A percentile compares a stretch with the other conserved stretches of the same genome.
These are phyloP conservation scores for Hypoxylon rubiginosum DNA, from an alignment of 2,329 filamentous ascomycete species.

Conservation along the genomic window DNA sequence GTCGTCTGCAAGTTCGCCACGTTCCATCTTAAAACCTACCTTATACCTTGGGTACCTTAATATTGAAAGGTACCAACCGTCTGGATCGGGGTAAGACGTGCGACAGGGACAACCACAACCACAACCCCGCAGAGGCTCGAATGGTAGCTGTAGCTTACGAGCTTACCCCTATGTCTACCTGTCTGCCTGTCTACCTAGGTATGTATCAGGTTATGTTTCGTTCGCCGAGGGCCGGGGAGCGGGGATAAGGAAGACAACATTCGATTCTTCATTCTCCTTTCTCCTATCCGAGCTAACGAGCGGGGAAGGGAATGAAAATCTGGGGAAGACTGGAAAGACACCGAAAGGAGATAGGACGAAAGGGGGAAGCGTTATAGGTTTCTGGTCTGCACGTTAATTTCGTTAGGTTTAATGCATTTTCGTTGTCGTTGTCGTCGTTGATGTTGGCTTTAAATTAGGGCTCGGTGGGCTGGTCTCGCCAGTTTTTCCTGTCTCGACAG, in stretches of 20 bases:
- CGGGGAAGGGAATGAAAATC: slow-evolving; percentile 20
- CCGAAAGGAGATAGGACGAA: slow-evolving; percentile 8
- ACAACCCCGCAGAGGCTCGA: slow-evolving; percentile 27
- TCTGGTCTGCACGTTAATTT: background rate
- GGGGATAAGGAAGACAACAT: slow-evolving; percentile 27
- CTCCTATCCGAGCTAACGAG: slow-evolving; percentile 6
- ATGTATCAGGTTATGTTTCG: background rate
- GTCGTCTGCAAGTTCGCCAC: slow-evolving; percentile 16
- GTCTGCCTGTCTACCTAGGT: background rate
- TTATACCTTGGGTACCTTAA: background rate
- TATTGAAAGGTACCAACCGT: slow-evolving; percentile 4
- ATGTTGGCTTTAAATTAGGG: background rate
- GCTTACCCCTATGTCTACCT: too few relatives aligned
- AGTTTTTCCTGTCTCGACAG: too few relatives aligned
- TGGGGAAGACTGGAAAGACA: slow-evolving; percentile 23
- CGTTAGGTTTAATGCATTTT: background rate
- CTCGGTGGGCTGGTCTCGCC: slow-evolving; percentile 1
- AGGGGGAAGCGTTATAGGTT: background rate
- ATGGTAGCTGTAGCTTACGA: background rate
- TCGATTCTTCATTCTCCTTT: slow-evolving; percentile 19
- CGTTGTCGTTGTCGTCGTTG: background rate
- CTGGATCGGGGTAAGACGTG: slow-evolving; percentile 24
- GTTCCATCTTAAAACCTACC: slow-evolving; percentile 9
- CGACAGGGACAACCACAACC: too few relatives aligned
- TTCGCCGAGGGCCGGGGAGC: slow-evolving; percentile 23